Base-by-base conservation (phyloP, 306 rosid species). In the Trifolium repens region DNA sequence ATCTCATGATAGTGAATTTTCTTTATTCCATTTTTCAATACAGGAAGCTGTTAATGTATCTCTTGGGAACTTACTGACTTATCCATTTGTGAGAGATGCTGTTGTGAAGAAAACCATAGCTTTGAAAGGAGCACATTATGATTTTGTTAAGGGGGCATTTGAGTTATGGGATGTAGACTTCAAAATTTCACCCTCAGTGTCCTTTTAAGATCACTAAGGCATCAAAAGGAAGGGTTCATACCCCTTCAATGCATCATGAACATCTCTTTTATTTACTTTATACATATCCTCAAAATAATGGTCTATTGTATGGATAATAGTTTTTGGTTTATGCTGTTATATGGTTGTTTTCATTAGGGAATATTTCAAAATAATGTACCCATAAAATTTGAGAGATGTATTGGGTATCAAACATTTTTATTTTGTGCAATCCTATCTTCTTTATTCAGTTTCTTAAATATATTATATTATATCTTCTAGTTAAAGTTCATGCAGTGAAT, bases 41-140 rank as follows among this genome's bases (percentile, higher is more conserved):
- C 87, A 94, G 96, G 99, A 94, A 81, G 91, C 99, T 34, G 99
- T 92, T 80, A 94, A 94, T 72, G 92, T 94, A n/a, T 94, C 97
- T 1, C 83, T 92, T 55, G 94, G 83, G 22, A 94, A 94, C 81
- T 75, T 94, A 10, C 5, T 94, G 85, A 90, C 90, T 13, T 94
- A 94, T 72, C 97, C 97, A 26, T 94, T 86, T 71, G 99, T 94
- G 67, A 78, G 87, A 81, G 93, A 92, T 0, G 82, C 77, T 2
- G 81, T 88, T 19, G 80, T 74, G 69, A 87, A 89, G 57, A 90
- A 90, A 43, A 67, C 81, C 3, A 58, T 90, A 1, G 79, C 88
- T 74, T 46, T 94, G 58, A 90, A 88, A 74, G 98, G 98, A 15
- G 97, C 94, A 61, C 90, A 92, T 73, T 94, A 94, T 15, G 82